Base-by-base conservation (phyloP, 176 grass and related monocot species). In the Thalia dealbata region DNA sequence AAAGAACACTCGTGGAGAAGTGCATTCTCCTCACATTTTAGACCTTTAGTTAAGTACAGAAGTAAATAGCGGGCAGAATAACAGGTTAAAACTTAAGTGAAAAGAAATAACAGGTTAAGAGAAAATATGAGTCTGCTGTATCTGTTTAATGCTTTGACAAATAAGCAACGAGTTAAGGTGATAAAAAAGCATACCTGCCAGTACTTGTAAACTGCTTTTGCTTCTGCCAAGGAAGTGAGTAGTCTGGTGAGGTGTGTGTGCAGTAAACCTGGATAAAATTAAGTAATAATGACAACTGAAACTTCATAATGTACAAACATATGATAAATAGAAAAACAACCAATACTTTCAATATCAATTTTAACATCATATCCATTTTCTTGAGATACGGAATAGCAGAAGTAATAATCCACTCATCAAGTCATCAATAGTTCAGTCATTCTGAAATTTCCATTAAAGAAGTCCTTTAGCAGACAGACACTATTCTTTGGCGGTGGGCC, bases 171-270 rank as follows among this genome's bases (percentile, higher is more conserved):
- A 30, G 8, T 30, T 52, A 51, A 21, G 54, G 42, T 54, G 26
- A 29, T 61, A 22, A 50, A 70, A 50, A 70, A 61, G 69, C 67
- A 71, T 93, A 83, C 95, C 95, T 99, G 52, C 90, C 89, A 52
- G 90, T 93, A 77, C 87, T 90, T 76, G 90, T 74, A 76, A 78
- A 82, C 70, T 93, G 95, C 81, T 87, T 91, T 91, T 93, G 87
- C 69, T 92, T 99, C 67, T 99, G 90, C 90, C 95, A 93, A 73
- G 90, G 90, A 83, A 99, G 95, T 10, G 90, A 87, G 64, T 99
- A 99, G 83, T 99, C 87, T 42, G 90, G 90, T 82, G 81, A 76
- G 0, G 89, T 93, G 87, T 91, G 87, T 72, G 95, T 93, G 74
- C 90, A 93, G 21, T 93, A 93, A 55, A 99, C 95, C 95, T 99